A percentile compares a stretch with the other conserved stretches of the same genome.
These are phyloP conservation scores for Fagopyrum esculentum DNA, from an alignment of 148 eudicot genomes.

Conservation along the genomic window DNA sequence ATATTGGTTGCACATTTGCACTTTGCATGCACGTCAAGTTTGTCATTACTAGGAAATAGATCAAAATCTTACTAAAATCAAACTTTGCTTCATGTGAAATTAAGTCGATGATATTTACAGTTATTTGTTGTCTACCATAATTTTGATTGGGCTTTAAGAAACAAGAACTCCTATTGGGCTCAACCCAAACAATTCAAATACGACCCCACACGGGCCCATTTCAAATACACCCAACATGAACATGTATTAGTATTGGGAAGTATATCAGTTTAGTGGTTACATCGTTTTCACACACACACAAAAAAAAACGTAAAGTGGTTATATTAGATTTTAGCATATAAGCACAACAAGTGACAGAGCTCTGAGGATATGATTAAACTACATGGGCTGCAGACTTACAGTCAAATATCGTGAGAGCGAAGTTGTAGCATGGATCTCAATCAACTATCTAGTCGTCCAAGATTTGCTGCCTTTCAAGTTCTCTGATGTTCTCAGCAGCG, in stretches of 20 bases:
- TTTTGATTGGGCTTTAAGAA: neutral
- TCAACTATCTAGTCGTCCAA: conserved; percentile 45
- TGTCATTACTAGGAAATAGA: neutral
- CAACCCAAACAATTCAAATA: neutral
- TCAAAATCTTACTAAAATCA: neutral
- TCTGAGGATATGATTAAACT: too few species aligned
- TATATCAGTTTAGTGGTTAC: too few species aligned
- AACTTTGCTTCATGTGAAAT: neutral
- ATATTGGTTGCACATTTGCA: too few species aligned
- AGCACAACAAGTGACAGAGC: too few species aligned
- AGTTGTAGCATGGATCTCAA: neutral
- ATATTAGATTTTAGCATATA: too few species aligned
- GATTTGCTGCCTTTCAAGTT: conserved; percentile 54
- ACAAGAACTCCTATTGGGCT: neutral
- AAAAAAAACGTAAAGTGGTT: too few species aligned
- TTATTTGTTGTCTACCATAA: neutral
- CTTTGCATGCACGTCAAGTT: too few species aligned
- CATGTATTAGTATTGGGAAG: too few species aligned
- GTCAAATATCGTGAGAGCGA: too few species aligned
- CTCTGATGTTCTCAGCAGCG: conserved; percentile 46
- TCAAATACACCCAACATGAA: neutral
- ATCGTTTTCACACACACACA: too few species aligned
- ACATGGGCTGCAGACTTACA: too few species aligned
- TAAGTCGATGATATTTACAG: neutral
- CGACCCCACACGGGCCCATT: neutral